These are phyloP conservation scores for Fusarium oxysporum DNA, from an alignment of 2,329 filamentous ascomycete genomes.

Conservation along the genomic window DNA sequence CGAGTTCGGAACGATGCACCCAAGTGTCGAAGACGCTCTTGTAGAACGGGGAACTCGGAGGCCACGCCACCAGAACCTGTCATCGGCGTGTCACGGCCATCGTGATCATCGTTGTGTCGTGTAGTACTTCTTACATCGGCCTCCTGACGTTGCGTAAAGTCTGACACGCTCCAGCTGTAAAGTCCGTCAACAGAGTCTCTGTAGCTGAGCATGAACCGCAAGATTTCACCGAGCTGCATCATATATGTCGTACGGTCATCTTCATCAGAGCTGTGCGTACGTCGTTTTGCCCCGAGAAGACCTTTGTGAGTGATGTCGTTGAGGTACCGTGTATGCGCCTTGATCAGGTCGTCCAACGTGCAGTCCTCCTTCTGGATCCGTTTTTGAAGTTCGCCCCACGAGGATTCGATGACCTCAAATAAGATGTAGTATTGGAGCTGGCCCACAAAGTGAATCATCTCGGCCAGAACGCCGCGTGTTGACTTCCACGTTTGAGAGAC, in stretches of 20 bases:
- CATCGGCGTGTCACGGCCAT: constrained; percentile 31
- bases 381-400: constrained; percentile 90
- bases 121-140: constrained; percentile 79
- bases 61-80: constrained; percentile 65
- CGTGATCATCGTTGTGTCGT: constrained; percentile 48
- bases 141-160: constrained; percentile 93
- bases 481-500: constrained; percentile 88
- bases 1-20: constrained; percentile 80
- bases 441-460: constrained; percentile 98
- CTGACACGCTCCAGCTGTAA: constrained; percentile 93
- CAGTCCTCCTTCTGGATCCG: constrained; percentile 86
- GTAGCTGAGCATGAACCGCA: constrained; percentile 94
- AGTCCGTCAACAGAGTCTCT: constrained; percentile 93
- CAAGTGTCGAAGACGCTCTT: constrained; percentile 77
- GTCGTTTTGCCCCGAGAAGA: constrained; percentile 78
- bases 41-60: constrained; percentile 77
- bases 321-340: constrained; percentile 90
- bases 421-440: constrained; percentile 99
- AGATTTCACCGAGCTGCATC: constrained; percentile 88
- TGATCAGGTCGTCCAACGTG: constrained; percentile 94
- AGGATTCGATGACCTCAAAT: constrained; percentile 97
- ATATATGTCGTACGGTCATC: constrained; percentile 85
- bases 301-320: constrained; percentile 97
- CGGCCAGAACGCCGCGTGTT: constrained; percentile 87
- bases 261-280: constrained; percentile 59